A percentile compares a stretch with the other conserved stretches of the same genome.
Conservation (phyloP, 1,284 basidiomycete genomes). For the Ceraceosorus guamensis region DNA sequence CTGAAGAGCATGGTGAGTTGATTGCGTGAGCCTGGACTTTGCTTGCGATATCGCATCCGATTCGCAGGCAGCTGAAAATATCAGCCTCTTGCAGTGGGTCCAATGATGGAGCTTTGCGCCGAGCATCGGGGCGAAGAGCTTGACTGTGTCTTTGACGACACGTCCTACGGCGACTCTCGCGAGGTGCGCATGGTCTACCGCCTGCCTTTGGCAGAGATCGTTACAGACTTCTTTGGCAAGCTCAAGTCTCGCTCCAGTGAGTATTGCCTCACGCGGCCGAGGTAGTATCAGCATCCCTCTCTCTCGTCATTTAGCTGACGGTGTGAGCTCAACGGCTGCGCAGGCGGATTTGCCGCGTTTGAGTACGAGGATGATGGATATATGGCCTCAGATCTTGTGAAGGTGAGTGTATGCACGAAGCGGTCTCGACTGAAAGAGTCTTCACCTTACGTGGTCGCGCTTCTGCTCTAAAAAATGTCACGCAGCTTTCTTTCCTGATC, state of each 20-base stretch:
- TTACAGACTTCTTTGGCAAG: conserved; percentile 47
- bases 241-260: conserved; percentile 39
- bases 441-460: not conserved
- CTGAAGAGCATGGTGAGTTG: conserved; percentile 29
- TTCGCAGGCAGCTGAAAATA: too few species aligned
- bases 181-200: conserved; percentile 40
- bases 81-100: conserved; percentile 18
- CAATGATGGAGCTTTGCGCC: conserved; percentile 46
- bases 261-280: too few species aligned
- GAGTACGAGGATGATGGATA: conserved; percentile 42
- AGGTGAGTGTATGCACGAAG: conserved; percentile 13
- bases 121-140: conserved; percentile 45
- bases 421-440: not conserved
- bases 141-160: conserved; percentile 20
- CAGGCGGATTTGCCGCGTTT: conserved; percentile 43
- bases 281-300: too few species aligned
- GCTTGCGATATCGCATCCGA: too few species aligned
- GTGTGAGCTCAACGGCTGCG: not conserved
- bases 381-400: conserved; percentile 35
- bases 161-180: not conserved
- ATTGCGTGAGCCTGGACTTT: not conserved
- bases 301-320: not conserved
- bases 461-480: too few species aligned
- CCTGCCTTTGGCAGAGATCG: conserved; percentile 42
- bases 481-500: conserved; percentile 28